phyloP scores from a whole-genome alignment of 1,139 yeast genomes.

The Eremothecium sinecaudum region DNA sequence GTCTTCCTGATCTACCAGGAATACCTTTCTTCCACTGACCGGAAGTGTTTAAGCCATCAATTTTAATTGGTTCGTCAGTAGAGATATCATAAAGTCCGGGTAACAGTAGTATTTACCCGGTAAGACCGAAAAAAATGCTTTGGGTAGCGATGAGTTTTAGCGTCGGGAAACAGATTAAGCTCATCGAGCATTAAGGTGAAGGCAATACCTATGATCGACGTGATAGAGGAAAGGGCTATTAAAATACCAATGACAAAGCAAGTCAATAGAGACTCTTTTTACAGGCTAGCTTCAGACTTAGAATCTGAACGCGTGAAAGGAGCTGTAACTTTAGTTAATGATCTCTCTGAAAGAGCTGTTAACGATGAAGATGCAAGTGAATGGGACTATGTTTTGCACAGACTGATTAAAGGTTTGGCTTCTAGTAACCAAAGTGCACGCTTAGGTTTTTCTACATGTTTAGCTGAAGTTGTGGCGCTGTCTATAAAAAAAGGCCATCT shows the following conservation, averaged over 20 bases:
- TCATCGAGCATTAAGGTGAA: constrained; percentile 2
- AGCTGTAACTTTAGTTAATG: constrained; percentile 57
- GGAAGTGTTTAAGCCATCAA: no score
- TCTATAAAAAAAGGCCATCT: constrained; percentile 33
- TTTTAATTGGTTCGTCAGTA: constrained; percentile 4
- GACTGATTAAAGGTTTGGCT: constrained; percentile 72
- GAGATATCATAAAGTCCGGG: constrained; percentile 1
- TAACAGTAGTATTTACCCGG: background rate
- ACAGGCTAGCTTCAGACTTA: constrained; percentile 66
- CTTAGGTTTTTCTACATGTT: constrained; percentile 80
- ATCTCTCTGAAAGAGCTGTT: constrained; percentile 33
- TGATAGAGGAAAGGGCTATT: no score
- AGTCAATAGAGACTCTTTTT: constrained; percentile 69
- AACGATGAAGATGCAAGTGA: constrained; percentile 43
- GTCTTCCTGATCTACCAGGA: no score
- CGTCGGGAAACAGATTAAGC: background rate
- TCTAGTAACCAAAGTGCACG: constrained; percentile 80
- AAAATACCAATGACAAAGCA: constrained; percentile 32
- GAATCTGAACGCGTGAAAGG: constrained; percentile 64
- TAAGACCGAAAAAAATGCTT: background rate
- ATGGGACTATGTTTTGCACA: constrained; percentile 71
- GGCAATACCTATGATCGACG: no score
- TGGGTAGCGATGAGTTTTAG: background rate
- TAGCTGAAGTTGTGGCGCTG: constrained; percentile 58
- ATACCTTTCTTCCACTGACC: no score